Evolutionary conservation across 164 flowering plant genomes (phyloP).

Genomic region (Umbellularia californica): DNA sequence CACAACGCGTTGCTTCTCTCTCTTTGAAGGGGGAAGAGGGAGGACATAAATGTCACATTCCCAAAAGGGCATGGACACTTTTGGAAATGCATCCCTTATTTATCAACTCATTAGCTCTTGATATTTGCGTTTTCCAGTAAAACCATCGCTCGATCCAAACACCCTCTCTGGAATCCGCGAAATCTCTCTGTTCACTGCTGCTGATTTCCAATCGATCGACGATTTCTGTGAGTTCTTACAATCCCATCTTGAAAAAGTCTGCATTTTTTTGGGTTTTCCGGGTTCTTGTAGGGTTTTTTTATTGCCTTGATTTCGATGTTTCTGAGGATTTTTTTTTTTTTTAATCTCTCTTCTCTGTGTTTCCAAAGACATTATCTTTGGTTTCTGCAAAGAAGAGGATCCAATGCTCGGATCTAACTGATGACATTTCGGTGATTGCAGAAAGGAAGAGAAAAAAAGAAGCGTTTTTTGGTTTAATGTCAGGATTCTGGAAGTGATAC

Average conservation of each 20-base stretch:
- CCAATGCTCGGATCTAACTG: constrained; percentile 4
- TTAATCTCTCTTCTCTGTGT: no score
- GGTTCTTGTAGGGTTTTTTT: not conserved
- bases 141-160: not conserved
- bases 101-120: not conserved
- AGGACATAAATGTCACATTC: not conserved
- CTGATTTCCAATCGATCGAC: not conserved
- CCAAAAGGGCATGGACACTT: not conserved
- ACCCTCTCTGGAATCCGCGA: not conserved
- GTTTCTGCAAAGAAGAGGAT: not conserved
- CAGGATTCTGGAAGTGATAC: no score
- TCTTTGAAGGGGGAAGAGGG: not conserved
- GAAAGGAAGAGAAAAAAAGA: not conserved
- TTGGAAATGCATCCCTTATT: not conserved
- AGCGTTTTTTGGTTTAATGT: no score
- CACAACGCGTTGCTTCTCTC: no score
- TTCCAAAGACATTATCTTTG: not conserved
- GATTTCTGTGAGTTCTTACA: not conserved
- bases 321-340: not conserved
- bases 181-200: not conserved
- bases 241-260: not conserved
- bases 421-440: not conserved
- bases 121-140: no score
- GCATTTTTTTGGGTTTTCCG: not conserved
- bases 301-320: constrained; percentile 2